Base-by-base conservation (phyloP, 768 basidiomycete genomes). In the Tylopilus felleus region DNA sequence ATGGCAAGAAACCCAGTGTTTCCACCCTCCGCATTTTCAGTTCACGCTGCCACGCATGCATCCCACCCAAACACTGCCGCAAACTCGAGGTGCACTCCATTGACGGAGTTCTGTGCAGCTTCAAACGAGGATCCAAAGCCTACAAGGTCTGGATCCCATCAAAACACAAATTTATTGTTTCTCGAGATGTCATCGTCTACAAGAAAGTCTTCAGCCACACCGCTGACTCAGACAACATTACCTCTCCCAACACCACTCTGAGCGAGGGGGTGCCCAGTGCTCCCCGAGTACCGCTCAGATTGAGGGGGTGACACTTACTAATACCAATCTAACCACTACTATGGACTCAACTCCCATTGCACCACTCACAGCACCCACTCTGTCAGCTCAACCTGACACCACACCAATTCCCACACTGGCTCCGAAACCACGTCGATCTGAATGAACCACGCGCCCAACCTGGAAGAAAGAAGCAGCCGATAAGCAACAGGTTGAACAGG, bases 1-100 rank as follows among this genome's bases (percentile, higher is more conserved):
- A 58, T 23, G 61, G 66, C 0, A 12, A 35, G 10, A 66, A 69
- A 38, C 67, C 65, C 1, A 60, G 61, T 19, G 44, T 71, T 0
- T 25, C 62, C 1, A 51, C 55, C 6, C 51, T 71, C 0, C 58
- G 52, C 0, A 51, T 60, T n/a, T 71, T 68, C 25, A 59, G 67
- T 0, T 62, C 56, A 2, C 17, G n/a, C 0, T 63, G 61, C n/a
- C 53, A 57, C n/a, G 49, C 55, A 8, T 25, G 44, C 1, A 39
- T 56, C 14, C 55, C 58, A 4, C 19, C 58, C 0, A 22, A 62
- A 4, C 38, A 29, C 0, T 49, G 27, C 1, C 1, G 10, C 0
- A 60, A 64, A 28, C 46, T 60, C 4, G 51, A 55, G 10, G 39
- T 56, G 0, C 55, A 58, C 13, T 63, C 62, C 1, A 9, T 44